Evolutionary conservation across 2,329 filamentous ascomycete genomes (phyloP), one percentile per base, ranked within the genome.

Genomic region (Penicillium sp.): DNA sequence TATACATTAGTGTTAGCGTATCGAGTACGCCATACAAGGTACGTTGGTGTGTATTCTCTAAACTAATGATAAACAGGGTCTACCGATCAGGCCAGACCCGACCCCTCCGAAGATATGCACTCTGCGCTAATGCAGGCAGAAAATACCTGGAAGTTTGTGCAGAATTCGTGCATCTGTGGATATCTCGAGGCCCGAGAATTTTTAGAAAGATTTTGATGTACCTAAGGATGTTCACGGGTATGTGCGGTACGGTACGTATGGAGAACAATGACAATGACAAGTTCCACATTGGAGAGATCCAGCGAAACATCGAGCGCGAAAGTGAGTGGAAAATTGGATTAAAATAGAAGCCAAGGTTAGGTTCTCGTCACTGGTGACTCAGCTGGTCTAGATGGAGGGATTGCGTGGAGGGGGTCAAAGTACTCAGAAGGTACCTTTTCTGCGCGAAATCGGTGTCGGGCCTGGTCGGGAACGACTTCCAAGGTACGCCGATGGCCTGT

Each of bases 61-160:
- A n/a, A n/a, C n/a, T n/a, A n/a, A n/a, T 29, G 34, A 23, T 43
- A 38, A 40, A 34, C 10, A 34, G 34, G 35, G 35, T 44, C 11
- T 47, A 38, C 2, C 45, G 45, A 58, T 58, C 49, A 56, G 36
- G 32, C 54, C 47, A 57, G 57, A 57, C 56, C 57, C 55, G 55
- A 55, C 41, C 40, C 41, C 54, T 55, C 57, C 57, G 57, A 55
- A 45, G 48, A 59, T 58, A 57, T 36, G 41, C 44, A 49, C 56
- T 45, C 41, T 52, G 35, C 51, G 26, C 46, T 40, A 54, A 42
- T 45, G 40, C 55, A 51, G 9, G 52, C 55, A 53, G 35, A 34
- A 54, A 23, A 23, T 42, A 43, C 51, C 29, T 50, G 51, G 51
- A 54, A 42, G 32, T 39, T 26, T 7, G 16, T 51, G 52, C 50